Conservation (phyloP, 1,284 basidiomycete genomes). For the Cutaneotrichosporon spelunceum region DNA sequence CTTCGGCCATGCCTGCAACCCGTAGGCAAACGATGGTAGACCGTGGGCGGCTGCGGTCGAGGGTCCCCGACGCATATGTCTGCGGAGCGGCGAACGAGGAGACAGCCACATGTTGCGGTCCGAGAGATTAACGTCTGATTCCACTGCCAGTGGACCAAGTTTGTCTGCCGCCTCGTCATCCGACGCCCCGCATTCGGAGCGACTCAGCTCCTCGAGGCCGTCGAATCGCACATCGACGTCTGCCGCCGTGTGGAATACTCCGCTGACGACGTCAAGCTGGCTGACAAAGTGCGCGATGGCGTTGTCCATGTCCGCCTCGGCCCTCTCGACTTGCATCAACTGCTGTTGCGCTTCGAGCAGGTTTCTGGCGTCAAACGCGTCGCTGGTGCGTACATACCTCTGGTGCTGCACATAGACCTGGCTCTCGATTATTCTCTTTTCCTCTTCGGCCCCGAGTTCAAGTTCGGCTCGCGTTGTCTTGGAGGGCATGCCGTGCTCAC, state of each 20-base stretch:
- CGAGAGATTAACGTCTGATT: slow-evolving; percentile 7
- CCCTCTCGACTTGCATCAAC: slow-evolving; percentile 4
- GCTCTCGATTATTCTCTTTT: slow-evolving; percentile 11
- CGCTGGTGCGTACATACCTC: background rate
- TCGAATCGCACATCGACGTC: slow-evolving; percentile 35
- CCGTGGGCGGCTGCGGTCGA: slow-evolving; percentile 11
- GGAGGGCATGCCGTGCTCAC: background rate
- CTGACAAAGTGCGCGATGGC: slow-evolving; percentile 32
- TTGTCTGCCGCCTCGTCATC: slow-evolving; percentile 15
- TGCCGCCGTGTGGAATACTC: slow-evolving; percentile 28
- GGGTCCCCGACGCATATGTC: slow-evolving; percentile 12
- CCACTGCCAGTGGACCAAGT: slow-evolving; percentile 4
- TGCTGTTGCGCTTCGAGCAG: slow-evolving; percentile 4
- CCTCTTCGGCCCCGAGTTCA: slow-evolving; percentile 13
- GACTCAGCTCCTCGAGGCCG: slow-evolving; percentile 19
- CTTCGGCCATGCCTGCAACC: slow-evolving; percentile 30
- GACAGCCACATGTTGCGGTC: slow-evolving; percentile 5
- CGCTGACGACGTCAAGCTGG: slow-evolving; percentile 34
- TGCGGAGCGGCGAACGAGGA: background rate
- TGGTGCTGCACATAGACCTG: slow-evolving; percentile 19
- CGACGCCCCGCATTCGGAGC: background rate
- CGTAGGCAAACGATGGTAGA: slow-evolving; percentile 18
- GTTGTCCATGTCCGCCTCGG: slow-evolving; percentile 23
- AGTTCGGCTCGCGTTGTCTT: slow-evolving; percentile 3
- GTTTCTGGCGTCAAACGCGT: slow-evolving; percentile 3